phyloP scores from a whole-genome alignment of 2,329 filamentous ascomycete genomes.

The Alternaria sp. region DNA sequence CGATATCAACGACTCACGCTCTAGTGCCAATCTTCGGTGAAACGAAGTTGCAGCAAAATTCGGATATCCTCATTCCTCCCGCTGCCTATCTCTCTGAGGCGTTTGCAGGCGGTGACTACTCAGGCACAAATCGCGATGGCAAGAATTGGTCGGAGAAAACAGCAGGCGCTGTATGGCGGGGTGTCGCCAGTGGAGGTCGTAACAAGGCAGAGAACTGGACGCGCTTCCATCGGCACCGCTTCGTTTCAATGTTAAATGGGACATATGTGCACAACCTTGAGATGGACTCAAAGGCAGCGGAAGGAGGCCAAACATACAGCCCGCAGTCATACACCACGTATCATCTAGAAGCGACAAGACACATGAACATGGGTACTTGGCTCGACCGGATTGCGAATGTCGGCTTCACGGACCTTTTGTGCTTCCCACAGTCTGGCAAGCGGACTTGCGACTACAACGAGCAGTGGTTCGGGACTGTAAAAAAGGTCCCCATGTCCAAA shows the following conservation, averaged over 20 bases:
- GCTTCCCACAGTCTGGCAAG: conserved; percentile 47
- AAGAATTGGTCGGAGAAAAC: conserved; percentile 53
- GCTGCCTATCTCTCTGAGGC: conserved; percentile 58
- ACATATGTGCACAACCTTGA: conserved; percentile 63
- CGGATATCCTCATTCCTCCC: conserved; percentile 60
- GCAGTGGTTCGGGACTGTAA: conserved; percentile 46
- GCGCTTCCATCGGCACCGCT: conserved; percentile 76
- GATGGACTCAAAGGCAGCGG: conserved; percentile 15
- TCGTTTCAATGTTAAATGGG: conserved; percentile 74
- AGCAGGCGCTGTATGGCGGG: conserved; percentile 55
- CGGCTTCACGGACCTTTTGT: conserved; percentile 54
- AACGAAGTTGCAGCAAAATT: conserved; percentile 56
- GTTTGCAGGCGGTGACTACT: conserved; percentile 44
- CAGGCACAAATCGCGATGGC: conserved; percentile 49
- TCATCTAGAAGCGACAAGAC: conserved; percentile 38
- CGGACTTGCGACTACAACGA: conserved; percentile 56
- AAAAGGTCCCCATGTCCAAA: conserved; percentile 46
- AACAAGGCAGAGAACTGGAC: conserved; percentile 66
- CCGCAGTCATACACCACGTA: conserved; percentile 49
- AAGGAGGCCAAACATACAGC: conserved; percentile 47
- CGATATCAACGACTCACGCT: conserved; percentile 51
- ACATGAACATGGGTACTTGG: conserved; percentile 49
- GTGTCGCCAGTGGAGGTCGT: conserved; percentile 55
- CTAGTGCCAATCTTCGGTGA: conserved; percentile 59
- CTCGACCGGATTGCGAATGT: conserved; percentile 49